These are phyloP conservation scores for Syncephalastrum racemosum DNA, from an alignment of 371 early-diverging fungal genomes.

Conservation along the genomic window DNA sequence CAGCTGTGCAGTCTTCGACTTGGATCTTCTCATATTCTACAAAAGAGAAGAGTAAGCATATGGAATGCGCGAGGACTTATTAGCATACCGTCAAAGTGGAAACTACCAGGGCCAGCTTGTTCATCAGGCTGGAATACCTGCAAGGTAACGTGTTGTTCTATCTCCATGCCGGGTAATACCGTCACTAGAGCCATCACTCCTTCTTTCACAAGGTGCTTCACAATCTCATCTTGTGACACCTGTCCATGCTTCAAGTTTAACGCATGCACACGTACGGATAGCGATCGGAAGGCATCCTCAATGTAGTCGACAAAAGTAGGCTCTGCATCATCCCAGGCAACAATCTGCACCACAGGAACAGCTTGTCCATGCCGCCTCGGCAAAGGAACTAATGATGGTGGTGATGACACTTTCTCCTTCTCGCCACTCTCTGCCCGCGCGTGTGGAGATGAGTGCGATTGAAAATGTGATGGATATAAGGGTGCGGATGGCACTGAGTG, in stretches of 20 bases:
- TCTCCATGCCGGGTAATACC: slow-evolving; percentile 41
- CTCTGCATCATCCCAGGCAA: slow-evolving; percentile 20
- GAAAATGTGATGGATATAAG: background rate
- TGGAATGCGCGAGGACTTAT: background rate
- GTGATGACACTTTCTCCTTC: slow-evolving; percentile 1
- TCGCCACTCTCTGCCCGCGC: slow-evolving; percentile 3
- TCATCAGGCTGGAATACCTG: slow-evolving; percentile 31
- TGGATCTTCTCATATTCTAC: too few species aligned
- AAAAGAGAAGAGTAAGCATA: too few species aligned
- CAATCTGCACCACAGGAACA: slow-evolving; percentile 19
- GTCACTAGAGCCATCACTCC: slow-evolving; percentile 55
- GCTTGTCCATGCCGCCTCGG: slow-evolving; percentile 8
- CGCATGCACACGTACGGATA: slow-evolving; percentile 12
- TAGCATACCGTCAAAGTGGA: slow-evolving; percentile 35
- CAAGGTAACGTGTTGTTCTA: slow-evolving; percentile 29
- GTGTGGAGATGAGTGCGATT: background rate
- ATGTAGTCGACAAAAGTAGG: slow-evolving; percentile 14
- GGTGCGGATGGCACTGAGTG: background rate
- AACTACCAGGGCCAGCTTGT: slow-evolving; percentile 15
- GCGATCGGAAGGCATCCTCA: slow-evolving; percentile 18
- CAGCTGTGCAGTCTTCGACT: too few species aligned
- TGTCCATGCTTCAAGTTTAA: slow-evolving; percentile 15
- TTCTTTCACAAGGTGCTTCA: slow-evolving; percentile 45
- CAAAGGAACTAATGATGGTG: background rate
- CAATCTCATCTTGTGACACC: slow-evolving; percentile 15